Evolutionary conservation across 768 basidiomycete species (phyloP), one percentile per base, ranked within the genome.

Genomic region (Calvatia gigantea): DNA sequence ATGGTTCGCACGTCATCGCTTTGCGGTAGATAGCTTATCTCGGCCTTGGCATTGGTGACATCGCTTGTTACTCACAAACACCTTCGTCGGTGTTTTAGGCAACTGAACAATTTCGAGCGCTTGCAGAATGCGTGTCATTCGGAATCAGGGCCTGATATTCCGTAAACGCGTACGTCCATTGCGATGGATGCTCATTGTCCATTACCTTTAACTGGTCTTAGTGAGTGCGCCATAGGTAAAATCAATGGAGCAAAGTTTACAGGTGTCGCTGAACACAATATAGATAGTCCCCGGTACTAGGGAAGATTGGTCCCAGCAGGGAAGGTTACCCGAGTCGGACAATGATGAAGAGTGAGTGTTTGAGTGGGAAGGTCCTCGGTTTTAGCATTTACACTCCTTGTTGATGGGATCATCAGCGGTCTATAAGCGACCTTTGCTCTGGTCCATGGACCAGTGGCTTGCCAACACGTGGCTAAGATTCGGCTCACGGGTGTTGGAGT

Each of bases 41-140:
- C 14, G 9, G 53, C 28, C 44, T 54, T 54, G 52, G 52, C 53
- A 37, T 23, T 37, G 27, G 23, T n/a, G n/a, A n/a, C n/a, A n/a
- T n/a, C n/a, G n/a, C n/a, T n/a, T n/a, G n/a, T n/a, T n/a, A n/a
- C n/a, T n/a, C n/a, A n/a, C n/a, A n/a, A 29, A 7, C 11, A 3
- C 19, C 2, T 25, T 53, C 15, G 35, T 35, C 42, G 35, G 17
- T 35, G 11, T 37, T 12, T 37, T n/a, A 12, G 35, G 11, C 35
- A 28, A 27, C 23, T 12, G 8, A 27, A 45, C 15, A 15, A 45
- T 11, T 27, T 45, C 21, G 12, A 9, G 19, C 19, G 19, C 21
- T 12, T 5, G 21, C 7, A 23, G 8, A 19, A 19, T 41, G 19
- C 19, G 15, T 19, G 19, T 14, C 41, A 14, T 42, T 42, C 23